These are phyloP conservation scores for Paspalum notatum DNA, from an alignment of 176 grass and related monocot species.

Conservation along the genomic window DNA sequence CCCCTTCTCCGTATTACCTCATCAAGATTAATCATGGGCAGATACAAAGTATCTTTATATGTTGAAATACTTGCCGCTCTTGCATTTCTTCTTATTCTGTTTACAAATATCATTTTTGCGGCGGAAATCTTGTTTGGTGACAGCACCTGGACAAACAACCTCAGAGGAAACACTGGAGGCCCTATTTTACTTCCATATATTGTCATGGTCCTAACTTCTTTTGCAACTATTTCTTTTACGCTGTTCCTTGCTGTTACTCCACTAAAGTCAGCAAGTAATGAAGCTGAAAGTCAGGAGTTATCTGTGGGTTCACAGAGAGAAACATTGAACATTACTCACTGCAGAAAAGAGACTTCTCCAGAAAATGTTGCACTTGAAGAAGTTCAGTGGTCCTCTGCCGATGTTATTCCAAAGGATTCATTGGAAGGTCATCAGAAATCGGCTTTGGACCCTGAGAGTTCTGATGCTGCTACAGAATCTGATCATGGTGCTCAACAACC, in stretches of 20 bases:
- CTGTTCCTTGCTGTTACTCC: constrained; percentile 74
- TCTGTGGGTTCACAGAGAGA: background rate
- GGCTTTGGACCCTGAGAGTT: constrained; percentile 18
- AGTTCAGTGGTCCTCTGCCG: constrained; percentile 40
- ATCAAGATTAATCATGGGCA: constrained; percentile 74
- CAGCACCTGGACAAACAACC: constrained; percentile 73
- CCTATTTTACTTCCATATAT: constrained; percentile 55
- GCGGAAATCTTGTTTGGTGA: constrained; percentile 80
- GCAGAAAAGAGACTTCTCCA: constrained; percentile 41
- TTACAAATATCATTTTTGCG: constrained; percentile 77
- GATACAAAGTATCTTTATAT: constrained; percentile 56
- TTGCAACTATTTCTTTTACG: constrained; percentile 59
- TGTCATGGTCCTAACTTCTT: constrained; percentile 55
- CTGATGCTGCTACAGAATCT: constrained; percentile 48
- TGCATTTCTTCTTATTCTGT: constrained; percentile 70
- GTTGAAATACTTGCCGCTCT: constrained; percentile 58
- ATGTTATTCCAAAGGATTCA: background rate
- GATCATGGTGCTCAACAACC: constrained; percentile 18
- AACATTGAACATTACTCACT: background rate
- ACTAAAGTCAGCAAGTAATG: constrained; percentile 70
- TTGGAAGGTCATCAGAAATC: constrained; percentile 21
- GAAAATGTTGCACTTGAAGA: constrained; percentile 47
- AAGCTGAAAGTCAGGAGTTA: constrained; percentile 49
- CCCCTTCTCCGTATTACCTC: constrained; percentile 75
- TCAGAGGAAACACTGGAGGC: constrained; percentile 46